phyloP scores from a whole-genome alignment of 495 filamentous ascomycete genomes.

The Hyaloscypha variabilis region DNA sequence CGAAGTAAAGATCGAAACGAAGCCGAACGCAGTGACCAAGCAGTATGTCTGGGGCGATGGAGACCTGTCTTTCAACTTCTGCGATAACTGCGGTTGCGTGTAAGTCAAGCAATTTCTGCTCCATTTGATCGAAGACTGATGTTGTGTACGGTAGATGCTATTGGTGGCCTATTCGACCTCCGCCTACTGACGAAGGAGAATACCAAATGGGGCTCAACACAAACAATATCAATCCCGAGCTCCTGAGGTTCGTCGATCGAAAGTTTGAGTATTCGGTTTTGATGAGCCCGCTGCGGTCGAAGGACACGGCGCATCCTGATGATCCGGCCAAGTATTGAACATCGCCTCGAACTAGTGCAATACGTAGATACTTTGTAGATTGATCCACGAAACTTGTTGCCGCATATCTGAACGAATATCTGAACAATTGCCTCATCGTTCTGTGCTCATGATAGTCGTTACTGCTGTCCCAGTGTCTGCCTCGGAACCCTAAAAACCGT shows the following conservation, averaged over 20 bases:
- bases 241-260: conserved; percentile 27
- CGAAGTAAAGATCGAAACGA: conserved; percentile 33
- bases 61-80: conserved; percentile 28
- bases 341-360: conserved; percentile 20
- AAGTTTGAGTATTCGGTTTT: conserved; percentile 25
- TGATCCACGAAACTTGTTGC: too few species aligned
- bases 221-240: conserved; percentile 23
- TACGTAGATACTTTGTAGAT: too few species aligned
- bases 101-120: conserved; percentile 26
- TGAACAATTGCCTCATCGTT: too few species aligned
- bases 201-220: conserved; percentile 28
- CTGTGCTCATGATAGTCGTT: too few species aligned
- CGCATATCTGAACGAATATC: too few species aligned
- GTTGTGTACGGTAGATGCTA: conserved; percentile 25
- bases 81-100: conserved; percentile 27
- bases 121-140: conserved; percentile 24
- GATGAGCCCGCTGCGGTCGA: conserved; percentile 25
- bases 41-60: conserved; percentile 27
- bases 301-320: conserved; percentile 26
- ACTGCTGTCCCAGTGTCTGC: too few species aligned
- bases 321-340: conserved; percentile 27
- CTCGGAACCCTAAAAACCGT: too few species aligned
- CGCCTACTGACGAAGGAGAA: conserved; percentile 25
- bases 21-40: conserved; percentile 29
- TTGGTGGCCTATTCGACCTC: conserved; percentile 26